Base-by-base conservation (phyloP, 2,329 filamentous ascomycete species). In the Colletotrichum tamarilloi region DNA sequence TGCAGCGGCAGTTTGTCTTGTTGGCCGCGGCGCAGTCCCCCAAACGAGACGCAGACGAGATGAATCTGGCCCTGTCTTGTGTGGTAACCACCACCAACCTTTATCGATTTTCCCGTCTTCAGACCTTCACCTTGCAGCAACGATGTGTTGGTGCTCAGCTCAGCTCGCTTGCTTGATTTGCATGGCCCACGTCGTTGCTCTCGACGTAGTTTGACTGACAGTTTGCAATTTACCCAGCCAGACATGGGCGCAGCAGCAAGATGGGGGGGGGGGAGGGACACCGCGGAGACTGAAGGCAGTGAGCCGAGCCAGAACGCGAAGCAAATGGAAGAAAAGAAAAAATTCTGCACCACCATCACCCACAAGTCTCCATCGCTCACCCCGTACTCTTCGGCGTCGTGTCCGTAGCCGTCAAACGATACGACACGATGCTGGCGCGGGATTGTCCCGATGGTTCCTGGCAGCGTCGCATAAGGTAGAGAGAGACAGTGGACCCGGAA, bases 401-500 rank as follows among this genome's bases (percentile, higher is more conserved):
- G 42, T 49, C 42, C 7, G 42, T 49, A 8, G 42, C 42, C 19
- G 42, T 49, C 42, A 22, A 49, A 22, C 8, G 42, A 49, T n/a
- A 49, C 19, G 42, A 49, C 42, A 22, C 42, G 49, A 72, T 63
- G 19, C 49, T 58, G 49, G 49, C 52, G 52, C 57, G 35, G 52
- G 52, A 63, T 58, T 14, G 30, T 46, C 24, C 65, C 49, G 52
- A 68, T 63, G 38, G 38, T 63, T 24, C 65, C 38, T 72, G 64
- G 30, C 69, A 62, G 59, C 65, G 28, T 57, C 46, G 56, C 64
- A 62, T 24, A 35, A 12, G 5, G 26, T 49, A 22, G 42, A 9
- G 42, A n/a, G 14, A 49, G 42, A 32, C 30, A 32, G 42, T 49
- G 42, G 42, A 11, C 22, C n/a, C 22, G n/a, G 28, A 14, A 26